Base-by-base conservation (phyloP, 371 early-diverging fungal species). In the Apophysomyces sp. region DNA sequence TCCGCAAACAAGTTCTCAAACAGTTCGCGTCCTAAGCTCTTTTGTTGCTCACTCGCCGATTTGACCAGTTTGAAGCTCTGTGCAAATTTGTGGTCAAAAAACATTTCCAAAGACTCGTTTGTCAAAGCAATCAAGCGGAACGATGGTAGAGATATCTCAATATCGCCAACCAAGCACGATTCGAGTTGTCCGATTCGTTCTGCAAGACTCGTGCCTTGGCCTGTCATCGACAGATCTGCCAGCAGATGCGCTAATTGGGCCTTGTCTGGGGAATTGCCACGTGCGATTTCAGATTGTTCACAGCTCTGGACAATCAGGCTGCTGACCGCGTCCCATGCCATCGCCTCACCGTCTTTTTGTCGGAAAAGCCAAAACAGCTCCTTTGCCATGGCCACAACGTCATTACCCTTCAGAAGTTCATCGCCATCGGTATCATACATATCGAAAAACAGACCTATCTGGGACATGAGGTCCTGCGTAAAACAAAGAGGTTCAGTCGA, bases 371-470 rank as follows among this genome's bases (percentile, higher is more conserved):
- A 91, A 21, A 93, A 81, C 9, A 97, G 63, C 54, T 91, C 89
- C 68, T 94, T 92, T 1, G 92, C 89, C 71, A 96, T 79, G 51
- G 83, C 83, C 58, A 92, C 79, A n/a, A 94, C 76, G 60, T 96
- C 93, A 39, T 88, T 84, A 41, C 89, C 85, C 31, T 68, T 80
- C 32, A 96, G 67, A 18, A 69, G 64, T 2, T 85, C 89, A 58
- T 92, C 86, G 32, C 74, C 68, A 62, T 92, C 85, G 28, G 75
- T 63, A 66, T 94, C 92, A 60, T 94, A 94, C 62, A 94, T 66
- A 11, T 87, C 76, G 66, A 95, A 96, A 61, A 94, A 91, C 27
- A 91, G 73, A 16, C 87, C 86, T 64, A 95, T 89, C 16, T 89
- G 82, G 0, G 86, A 84, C 81, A 93, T 86, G 61, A 93, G 61